Conservation (phyloP, 495 filamentous ascomycete species). For the Neurospora sp. region DNA sequence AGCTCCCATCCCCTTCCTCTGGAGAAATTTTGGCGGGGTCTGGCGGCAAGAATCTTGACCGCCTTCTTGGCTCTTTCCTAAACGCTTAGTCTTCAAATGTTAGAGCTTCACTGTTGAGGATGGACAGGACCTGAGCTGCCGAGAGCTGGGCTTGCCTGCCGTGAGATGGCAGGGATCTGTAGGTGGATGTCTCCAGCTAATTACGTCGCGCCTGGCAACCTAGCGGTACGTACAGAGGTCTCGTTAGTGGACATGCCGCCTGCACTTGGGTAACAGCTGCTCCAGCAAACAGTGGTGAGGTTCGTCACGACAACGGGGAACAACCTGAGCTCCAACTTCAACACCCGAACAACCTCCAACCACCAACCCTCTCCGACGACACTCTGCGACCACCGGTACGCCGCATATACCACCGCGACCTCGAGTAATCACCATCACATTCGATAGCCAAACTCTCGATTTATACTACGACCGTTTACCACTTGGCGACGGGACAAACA, state of each 20-base stretch:
- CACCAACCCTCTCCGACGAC: neutral
- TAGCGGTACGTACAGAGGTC: constrained; percentile 6
- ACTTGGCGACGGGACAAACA: neutral
- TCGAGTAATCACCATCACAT: neutral
- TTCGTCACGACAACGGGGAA: neutral
- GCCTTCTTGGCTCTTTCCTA: constrained; percentile 4
- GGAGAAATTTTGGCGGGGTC: constrained; percentile 28
- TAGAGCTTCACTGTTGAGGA: neutral
- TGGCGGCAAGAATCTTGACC: constrained; percentile 18
- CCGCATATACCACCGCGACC: neutral
- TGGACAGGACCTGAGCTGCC: neutral
- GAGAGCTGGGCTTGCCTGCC: neutral
- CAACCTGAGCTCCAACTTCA: neutral
- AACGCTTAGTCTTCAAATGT: neutral
- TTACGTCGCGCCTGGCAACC: constrained; percentile 28
- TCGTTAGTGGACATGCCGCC: neutral
- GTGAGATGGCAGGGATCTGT: neutral
- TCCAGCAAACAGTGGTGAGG: neutral
- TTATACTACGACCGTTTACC: neutral
- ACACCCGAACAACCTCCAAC: neutral
- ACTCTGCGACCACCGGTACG: constrained; percentile 3
- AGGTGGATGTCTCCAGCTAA: constrained; percentile 1
- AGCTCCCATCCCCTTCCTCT: neutral
- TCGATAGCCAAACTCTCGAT: neutral
- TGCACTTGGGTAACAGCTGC: neutral